Conservation (phyloP, 305 asterid species). For the Fraxinus sp. region DNA sequence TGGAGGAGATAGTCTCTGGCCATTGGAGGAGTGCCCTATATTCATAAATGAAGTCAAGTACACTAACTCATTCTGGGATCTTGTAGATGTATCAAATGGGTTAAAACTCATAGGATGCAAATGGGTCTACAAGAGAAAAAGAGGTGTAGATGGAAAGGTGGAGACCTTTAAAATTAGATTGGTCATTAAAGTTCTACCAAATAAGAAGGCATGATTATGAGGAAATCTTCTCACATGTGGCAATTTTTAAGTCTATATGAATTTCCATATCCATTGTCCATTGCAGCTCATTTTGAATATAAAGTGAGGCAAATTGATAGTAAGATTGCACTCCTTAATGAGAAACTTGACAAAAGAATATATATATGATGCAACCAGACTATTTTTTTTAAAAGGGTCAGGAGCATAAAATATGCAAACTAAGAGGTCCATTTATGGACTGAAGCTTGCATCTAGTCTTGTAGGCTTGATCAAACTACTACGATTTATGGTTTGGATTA, state of each 20-base stretch:
- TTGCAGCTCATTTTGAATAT: not conserved
- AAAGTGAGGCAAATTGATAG: not conserved
- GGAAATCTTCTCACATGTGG: not conserved
- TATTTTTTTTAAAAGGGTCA: too few species aligned
- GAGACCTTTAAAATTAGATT: not conserved
- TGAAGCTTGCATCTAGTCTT: too few species aligned
- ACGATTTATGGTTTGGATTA: too few species aligned
- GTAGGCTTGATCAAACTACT: too few species aligned
- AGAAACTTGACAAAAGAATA: too few species aligned
- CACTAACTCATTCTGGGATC: not conserved
- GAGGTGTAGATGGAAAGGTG: not conserved
- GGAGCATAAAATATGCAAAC: too few species aligned
- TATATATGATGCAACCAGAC: too few species aligned
- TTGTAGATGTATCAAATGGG: not conserved
- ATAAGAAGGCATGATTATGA: not conserved
- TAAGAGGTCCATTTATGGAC: too few species aligned
- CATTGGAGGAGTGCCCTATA: not conserved
- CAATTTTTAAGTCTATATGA: not conserved
- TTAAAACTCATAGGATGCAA: not conserved
- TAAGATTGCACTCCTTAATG: not conserved
- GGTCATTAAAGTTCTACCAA: not conserved
- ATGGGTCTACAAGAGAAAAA: not conserved
- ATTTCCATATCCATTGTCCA: not conserved
- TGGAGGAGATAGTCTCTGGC: not conserved
- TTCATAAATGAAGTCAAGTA: not conserved